Conservation (phyloP, 1,139 yeast genomes). For the Suhomyces guaymorum region DNA sequence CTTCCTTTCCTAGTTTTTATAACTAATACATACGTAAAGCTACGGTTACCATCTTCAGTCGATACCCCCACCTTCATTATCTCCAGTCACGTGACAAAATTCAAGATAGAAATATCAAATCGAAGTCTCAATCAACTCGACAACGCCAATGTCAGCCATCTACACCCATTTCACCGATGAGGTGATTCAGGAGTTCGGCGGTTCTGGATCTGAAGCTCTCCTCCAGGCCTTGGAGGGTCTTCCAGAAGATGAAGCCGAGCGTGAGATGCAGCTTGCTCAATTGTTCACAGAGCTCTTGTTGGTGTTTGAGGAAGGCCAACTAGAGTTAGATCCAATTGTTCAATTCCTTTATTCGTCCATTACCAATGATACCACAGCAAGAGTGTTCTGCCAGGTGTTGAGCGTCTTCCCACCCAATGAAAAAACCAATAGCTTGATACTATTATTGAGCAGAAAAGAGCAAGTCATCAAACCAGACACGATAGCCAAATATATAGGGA, state of each 20-base stretch:
- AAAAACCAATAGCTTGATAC: slow-evolving; percentile 30
- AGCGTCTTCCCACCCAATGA: slow-evolving; percentile 44
- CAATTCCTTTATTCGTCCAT: slow-evolving; percentile 33
- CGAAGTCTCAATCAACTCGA: neutral
- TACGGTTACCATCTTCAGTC: too few relatives aligned
- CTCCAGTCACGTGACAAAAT: too few relatives aligned
- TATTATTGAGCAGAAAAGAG: slow-evolving; percentile 24
- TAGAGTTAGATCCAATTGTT: slow-evolving; percentile 26
- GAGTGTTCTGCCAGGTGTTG: slow-evolving; percentile 45
- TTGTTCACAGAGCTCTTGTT: slow-evolving; percentile 42
- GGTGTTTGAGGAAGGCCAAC: slow-evolving; percentile 27
- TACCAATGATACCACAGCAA: slow-evolving; percentile 36
- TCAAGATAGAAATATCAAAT: neutral
- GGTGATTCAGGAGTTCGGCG: slow-evolving; percentile 29
- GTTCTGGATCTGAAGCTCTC: slow-evolving; percentile 31
- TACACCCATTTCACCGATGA: slow-evolving; percentile 32
- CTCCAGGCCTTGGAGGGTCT: slow-evolving; percentile 26
- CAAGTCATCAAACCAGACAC: slow-evolving; percentile 41
- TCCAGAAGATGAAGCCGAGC: slow-evolving; percentile 9
- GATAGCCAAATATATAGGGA: slow-evolving; percentile 35
- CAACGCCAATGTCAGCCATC: slow-evolving; percentile 6
- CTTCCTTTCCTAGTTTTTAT: too few relatives aligned
- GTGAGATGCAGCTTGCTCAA: slow-evolving; percentile 14
- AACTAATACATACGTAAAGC: too few relatives aligned
- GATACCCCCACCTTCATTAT: too few relatives aligned